A percentile compares a stretch with the other conserved stretches of the same genome.
Conservation (phyloP, 139 green algal genomes). For the Chlorella ohadii region DNA sequence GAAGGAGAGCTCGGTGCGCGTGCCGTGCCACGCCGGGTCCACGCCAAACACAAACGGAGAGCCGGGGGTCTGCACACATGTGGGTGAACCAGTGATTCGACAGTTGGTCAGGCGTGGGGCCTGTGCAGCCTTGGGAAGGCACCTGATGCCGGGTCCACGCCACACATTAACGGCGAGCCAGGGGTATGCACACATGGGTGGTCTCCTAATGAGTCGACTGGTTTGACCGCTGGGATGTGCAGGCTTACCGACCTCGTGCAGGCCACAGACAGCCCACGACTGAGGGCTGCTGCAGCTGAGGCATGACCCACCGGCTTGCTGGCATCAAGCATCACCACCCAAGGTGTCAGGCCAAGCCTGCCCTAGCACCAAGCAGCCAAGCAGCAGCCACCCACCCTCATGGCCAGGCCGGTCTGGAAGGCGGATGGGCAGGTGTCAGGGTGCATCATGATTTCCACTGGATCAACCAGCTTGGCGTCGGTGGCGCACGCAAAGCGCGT, state of each 20-base stretch:
- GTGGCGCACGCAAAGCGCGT: slow-evolving; percentile 54
- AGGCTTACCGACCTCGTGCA: too few species aligned
- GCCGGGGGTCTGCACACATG: slow-evolving; percentile 8
- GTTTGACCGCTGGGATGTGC: too few species aligned
- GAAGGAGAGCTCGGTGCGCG: slow-evolving; percentile 94
- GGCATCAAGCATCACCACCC: too few species aligned
- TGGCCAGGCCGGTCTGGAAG: slow-evolving; percentile 54
- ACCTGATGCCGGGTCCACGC: slow-evolving; percentile 97
- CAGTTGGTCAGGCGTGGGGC: too few species aligned
- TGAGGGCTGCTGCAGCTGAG: too few species aligned
- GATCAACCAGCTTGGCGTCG: slow-evolving; percentile 41
- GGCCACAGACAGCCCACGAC: too few species aligned
- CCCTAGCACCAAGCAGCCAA: too few species aligned
- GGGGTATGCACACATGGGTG: slow-evolving; percentile 2
- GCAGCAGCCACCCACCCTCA: slow-evolving; percentile 17
- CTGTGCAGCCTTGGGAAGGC: too few species aligned
- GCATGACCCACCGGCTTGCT: too few species aligned
- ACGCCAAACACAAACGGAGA: slow-evolving; percentile 76
- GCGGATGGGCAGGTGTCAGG: slow-evolving; percentile 52
- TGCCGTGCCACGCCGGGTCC: slow-evolving; percentile 97
- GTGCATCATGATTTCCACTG: slow-evolving; percentile 52
- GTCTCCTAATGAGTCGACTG: too few species aligned
- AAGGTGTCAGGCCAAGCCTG: too few species aligned
- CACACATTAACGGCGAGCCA: slow-evolving; percentile 55
- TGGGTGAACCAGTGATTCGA: too few species aligned